phyloP scores from a whole-genome alignment of 192 early-diverging fungal genomes.

The Entomortierella parvispora region DNA sequence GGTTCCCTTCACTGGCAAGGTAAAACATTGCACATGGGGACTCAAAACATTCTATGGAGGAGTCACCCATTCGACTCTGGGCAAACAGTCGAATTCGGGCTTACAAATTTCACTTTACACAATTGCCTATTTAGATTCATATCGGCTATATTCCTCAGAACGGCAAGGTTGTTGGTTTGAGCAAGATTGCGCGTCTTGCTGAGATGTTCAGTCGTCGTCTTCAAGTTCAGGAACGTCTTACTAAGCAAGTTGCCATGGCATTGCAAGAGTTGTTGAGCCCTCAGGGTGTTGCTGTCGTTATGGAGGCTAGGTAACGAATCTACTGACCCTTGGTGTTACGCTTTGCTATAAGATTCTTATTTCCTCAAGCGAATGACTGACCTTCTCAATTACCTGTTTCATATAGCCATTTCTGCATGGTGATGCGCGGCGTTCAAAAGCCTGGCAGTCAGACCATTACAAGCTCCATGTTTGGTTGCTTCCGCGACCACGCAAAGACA shows the following conservation, averaged over 20 bases:
- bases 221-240: conserved; percentile 98
- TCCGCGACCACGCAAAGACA: conserved; percentile 91
- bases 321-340: background rate
- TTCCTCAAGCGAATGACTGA: background rate
- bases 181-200: conserved; percentile 98
- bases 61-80: background rate
- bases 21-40: conserved; percentile 16
- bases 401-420: conserved; percentile 96
- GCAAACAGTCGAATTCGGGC: background rate
- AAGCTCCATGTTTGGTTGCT: conserved; percentile 95
- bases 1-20: conserved; percentile 98
- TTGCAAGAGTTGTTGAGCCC: conserved; percentile 93
- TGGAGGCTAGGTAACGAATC: conserved; percentile 84
- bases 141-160: conserved; percentile 97
- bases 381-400: background rate
- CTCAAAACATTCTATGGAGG: background rate
- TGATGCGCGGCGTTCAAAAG: conserved; percentile 98
- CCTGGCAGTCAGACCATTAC: conserved; percentile 96
- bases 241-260: conserved; percentile 95
- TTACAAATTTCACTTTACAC: background rate
- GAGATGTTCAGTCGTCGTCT: conserved; percentile 98
- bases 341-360: background rate
- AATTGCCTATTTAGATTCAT: conserved; percentile 67
- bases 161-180: conserved; percentile 94
- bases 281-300: conserved; percentile 96